Conservation (phyloP, 2,329 filamentous ascomycete species). For the Paramyrothecium sp. region DNA sequence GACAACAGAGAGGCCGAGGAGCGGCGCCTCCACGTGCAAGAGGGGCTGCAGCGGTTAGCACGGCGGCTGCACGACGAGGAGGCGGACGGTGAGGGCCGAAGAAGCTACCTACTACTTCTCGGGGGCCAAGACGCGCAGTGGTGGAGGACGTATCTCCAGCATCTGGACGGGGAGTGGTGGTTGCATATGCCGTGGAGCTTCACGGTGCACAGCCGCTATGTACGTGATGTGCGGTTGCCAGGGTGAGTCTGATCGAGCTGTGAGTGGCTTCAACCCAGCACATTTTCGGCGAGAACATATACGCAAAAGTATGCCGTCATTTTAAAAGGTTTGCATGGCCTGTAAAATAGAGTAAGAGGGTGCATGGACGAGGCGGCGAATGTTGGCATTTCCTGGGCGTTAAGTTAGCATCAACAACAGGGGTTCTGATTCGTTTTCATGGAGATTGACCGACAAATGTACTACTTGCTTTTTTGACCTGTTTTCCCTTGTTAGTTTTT, state of each 20-base stretch:
- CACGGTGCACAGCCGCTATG: constrained; percentile 14
- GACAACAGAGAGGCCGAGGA: constrained; percentile 19
- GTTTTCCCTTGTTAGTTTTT: too few relatives aligned
- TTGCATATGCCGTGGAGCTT: constrained; percentile 22
- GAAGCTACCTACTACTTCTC: constrained; percentile 22
- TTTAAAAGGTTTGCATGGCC: too few relatives aligned
- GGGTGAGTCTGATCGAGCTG: background rate
- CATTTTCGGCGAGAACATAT: too few relatives aligned
- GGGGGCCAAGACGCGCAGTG: constrained; percentile 23
- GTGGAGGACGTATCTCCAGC: constrained; percentile 20
- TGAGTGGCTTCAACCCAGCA: too few relatives aligned
- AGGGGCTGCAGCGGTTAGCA: constrained; percentile 18
- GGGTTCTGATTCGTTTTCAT: too few relatives aligned
- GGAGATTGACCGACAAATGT: too few relatives aligned
- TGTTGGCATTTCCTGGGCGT: background rate
- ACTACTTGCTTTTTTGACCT: too few relatives aligned
- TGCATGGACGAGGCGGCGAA: background rate
- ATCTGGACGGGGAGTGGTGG: constrained; percentile 24
- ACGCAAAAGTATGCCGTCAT: too few relatives aligned
- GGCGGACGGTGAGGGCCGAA: background rate
- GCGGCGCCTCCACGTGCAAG: constrained; percentile 12
- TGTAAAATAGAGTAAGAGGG: background rate
- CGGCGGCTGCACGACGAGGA: constrained; percentile 14
- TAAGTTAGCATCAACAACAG: too few relatives aligned
- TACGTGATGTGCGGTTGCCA: background rate